Base-by-base conservation (phyloP, 2,329 filamentous ascomycete genomes). In the Sclerotinia trifoliorum region DNA sequence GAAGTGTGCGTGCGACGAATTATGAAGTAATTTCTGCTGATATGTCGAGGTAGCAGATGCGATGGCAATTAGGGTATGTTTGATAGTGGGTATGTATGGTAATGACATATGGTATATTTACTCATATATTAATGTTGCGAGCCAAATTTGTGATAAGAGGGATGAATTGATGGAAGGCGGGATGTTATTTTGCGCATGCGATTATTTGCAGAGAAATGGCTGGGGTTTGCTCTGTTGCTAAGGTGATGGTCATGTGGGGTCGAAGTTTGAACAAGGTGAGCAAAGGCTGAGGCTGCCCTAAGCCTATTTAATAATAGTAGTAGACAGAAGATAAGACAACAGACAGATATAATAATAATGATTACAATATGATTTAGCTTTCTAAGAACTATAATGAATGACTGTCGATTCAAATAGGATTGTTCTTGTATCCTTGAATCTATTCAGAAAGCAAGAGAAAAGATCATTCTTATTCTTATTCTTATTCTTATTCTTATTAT, bases 161-260 rank as follows among this genome's bases (percentile, higher is more conserved):
- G 42, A 21, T 42, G 39, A 10, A 42, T 42, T 42, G 39, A 39
- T 55, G 52, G 51, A 54, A 13, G 57, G 24, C 46, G 39, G 55
- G 35, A 58, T 39, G 35, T 42, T 39, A 42, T 57, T 57, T 57
- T 56, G 54, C 32, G 15, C 39, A 17, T 42, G 55, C 55, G 35
- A 58, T 44, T 35, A n/a, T 58, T 42, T 58, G 55, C 55, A 61
- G 42, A 60, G 49, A 17, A 51, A 63, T 39, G 48, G 46, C 58
- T 62, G 58, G 46, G 32, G 60, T 17, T 32, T 49, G 46, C 29
- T 51, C 8, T 49, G 60, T 63, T 63, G 60, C 60, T 51, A 51
- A 63, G 60, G 60, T 52, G 60, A 63, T 48, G 11, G 44, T 61
- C 44, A 61, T 49, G 58, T 48, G 58, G 44, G 54, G 44, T 15